Conservation (phyloP, 225 moss, liverwort and hornwort species). For the Rhytidiadelphus loreus region DNA sequence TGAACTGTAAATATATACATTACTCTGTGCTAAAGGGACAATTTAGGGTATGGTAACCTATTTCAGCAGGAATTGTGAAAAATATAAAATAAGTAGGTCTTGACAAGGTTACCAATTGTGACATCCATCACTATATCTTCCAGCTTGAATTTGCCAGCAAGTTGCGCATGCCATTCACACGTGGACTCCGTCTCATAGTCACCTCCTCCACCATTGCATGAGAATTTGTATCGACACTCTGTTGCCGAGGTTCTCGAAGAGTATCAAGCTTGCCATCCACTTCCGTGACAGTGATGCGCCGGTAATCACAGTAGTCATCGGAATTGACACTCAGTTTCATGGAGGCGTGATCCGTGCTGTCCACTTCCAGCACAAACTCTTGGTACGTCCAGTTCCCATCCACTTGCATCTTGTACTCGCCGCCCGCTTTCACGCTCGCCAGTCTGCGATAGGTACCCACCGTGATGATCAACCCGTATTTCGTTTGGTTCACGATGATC, state of each 20-base stretch:
- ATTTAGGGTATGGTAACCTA: not conserved
- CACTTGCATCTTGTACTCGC: not conserved
- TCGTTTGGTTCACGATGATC: not conserved
- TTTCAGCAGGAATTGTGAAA: not conserved
- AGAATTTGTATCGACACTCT: not conserved
- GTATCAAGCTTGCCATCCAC: not conserved
- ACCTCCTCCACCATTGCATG: not conserved
- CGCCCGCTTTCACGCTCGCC: not conserved
- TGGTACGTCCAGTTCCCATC: not conserved
- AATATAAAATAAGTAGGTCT: not conserved
- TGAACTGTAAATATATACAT: not conserved
- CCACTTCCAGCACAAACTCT: not conserved
- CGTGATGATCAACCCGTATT: not conserved
- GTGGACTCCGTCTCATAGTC: not conserved
- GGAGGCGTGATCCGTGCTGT: not conserved
- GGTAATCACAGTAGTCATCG: not conserved
- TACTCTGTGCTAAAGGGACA: not conserved
- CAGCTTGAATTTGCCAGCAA: not conserved
- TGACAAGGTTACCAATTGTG: not conserved
- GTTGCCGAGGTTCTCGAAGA: not conserved
- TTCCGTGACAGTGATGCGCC: not conserved
- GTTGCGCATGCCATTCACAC: not conserved
- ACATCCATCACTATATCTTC: not conserved
- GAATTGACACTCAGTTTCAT: not conserved
- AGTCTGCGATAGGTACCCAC: not conserved